Evolutionary conservation across 2,329 filamentous ascomycete genomes (phyloP).

Genomic region (Fusarium heterosporum): DNA sequence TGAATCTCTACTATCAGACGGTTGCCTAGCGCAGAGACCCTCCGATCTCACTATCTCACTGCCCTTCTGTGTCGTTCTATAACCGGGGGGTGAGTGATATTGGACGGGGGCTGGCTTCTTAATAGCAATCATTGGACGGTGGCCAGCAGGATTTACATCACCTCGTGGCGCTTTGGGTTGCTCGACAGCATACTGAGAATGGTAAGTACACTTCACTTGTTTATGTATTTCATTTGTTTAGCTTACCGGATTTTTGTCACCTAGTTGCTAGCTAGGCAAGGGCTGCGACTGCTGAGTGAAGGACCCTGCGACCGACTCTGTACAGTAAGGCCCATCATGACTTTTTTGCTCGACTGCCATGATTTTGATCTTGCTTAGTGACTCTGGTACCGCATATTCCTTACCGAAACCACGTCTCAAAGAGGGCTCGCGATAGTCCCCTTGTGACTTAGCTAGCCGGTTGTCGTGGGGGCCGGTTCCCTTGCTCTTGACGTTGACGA

Average conservation of each 20-base stretch:
- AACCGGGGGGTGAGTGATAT: not conserved
- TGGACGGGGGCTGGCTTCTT: not conserved
- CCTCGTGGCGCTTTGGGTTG: conserved; percentile 12
- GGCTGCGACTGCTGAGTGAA: not conserved
- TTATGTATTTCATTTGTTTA: no score
- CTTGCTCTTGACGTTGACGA: rapidly evolving
- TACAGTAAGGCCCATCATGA: not conserved
- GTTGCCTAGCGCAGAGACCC: no score
- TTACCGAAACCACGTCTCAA: conserved; percentile 31
- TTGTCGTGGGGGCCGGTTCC: conserved; percentile 29
- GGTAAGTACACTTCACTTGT: no score
- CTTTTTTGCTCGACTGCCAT: no score
- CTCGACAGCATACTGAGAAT: conserved; percentile 5
- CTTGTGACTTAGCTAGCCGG: not conserved
- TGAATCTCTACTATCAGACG: no score
- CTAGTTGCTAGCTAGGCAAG: not conserved
- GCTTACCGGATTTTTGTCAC: not conserved
- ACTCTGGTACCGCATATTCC: no score
- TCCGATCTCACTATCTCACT: no score
- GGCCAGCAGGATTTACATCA: conserved; percentile 19
- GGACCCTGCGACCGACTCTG: not conserved
- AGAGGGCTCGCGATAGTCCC: conserved; percentile 15
- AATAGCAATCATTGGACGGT: not conserved
- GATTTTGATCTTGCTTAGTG: no score
- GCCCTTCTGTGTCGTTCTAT: no score